Evolutionary conservation across 2,329 filamentous ascomycete species (phyloP), one percentile per base, ranked within the genome.

Genomic region (Ophiostoma pallidulum): DNA sequence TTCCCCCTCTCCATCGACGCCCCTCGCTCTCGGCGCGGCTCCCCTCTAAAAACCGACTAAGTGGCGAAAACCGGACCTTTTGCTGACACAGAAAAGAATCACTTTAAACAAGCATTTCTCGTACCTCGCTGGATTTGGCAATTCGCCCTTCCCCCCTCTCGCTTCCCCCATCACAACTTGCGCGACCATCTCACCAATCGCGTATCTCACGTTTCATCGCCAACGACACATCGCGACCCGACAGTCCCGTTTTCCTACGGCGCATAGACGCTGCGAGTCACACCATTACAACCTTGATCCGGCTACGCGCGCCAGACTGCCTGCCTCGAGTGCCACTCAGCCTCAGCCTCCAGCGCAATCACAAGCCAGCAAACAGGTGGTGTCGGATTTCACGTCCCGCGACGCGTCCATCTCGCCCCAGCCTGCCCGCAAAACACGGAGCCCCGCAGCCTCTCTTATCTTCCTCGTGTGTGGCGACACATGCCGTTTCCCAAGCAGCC

Each of bases 21-120:
- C 45, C 36, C 41, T 31, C 41, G 36, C 40, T 18, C 29, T 47
- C 41, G 41, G 37, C 40, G 37, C 24, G 13, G 48, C 38, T 43
- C 28, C 40, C 31, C 35, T 35, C 45, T 50, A 50, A 52, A 52
- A 45, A 46, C 51, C 48, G 51, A 43, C 31, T 22, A 32, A 37
- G 48, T 50, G 51, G 51, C 48, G 24, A 37, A 50, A 50, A 47
- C 36, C 41, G 13, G n/a, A 35, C 12, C 44, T 32, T 44, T 43
- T 50, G 50, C 50, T 52, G 50, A 52, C 50, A 48, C 28, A 49
- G 24, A 36, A 10, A 38, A 22, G 31, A 37, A 39, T 26, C 35
- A 12, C 22, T 37, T n/a, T n/a, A n/a, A n/a, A n/a, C 32, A 22
- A 29, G 22, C 16, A 41, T 31, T 18, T 26, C 22, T 33, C 24